These are phyloP conservation scores for Stellera chamaejasme DNA, from an alignment of 345 rosid genomes.

Conservation along the genomic window DNA sequence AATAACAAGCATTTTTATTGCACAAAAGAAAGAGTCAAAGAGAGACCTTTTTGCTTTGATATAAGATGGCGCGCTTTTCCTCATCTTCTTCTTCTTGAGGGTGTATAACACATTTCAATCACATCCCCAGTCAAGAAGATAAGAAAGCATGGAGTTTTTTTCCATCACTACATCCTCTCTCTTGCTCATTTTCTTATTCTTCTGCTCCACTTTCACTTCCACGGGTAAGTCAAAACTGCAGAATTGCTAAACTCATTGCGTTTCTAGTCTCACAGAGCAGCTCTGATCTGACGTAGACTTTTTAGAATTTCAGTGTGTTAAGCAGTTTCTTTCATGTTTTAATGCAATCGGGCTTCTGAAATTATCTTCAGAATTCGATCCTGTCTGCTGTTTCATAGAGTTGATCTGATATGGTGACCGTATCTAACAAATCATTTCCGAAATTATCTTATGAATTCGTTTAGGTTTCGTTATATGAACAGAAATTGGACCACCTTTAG, in stretches of 20 bases:
- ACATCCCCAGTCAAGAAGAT: constrained; percentile 10
- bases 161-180: constrained; percentile 28
- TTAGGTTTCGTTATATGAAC: not conserved
- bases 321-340: not conserved
- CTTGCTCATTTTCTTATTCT: constrained; percentile 42
- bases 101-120: not conserved
- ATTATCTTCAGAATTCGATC: constrained; percentile 13
- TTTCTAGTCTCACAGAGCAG: too few species aligned
- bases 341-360: not conserved
- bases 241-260: too few species aligned
- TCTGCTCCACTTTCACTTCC: constrained; percentile 49
- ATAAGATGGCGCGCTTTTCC: not conserved
- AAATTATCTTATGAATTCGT: too few species aligned
- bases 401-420: not conserved
- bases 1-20: too few species aligned
- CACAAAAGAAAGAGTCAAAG: too few species aligned
- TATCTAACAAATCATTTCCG: too few species aligned
- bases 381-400: not conserved
- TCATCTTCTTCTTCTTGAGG: constrained; percentile 3
- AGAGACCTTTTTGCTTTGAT: too few species aligned
- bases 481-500: not conserved
- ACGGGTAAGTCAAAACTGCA: constrained; percentile 36
- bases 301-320: not conserved
- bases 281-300: too few species aligned
- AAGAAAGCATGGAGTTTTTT: constrained; percentile 32